Base-by-base conservation (phyloP, 805 yeast genomes). In the Teunomyces tritomae region DNA sequence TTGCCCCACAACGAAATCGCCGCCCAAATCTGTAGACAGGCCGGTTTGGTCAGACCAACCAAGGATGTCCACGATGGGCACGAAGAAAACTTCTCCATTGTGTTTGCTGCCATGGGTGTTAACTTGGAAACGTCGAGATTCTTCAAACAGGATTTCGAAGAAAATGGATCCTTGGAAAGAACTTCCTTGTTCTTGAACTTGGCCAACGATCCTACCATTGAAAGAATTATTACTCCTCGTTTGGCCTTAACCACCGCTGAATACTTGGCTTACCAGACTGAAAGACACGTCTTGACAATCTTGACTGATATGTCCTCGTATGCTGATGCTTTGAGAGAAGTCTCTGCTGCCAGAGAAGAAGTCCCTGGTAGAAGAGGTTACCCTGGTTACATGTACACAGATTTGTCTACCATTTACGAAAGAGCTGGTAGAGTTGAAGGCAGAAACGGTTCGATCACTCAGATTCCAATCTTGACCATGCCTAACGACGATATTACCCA, bases 321-420 rank as follows among this genome's bases (percentile, higher is more conserved):
- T 69, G 99, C 99, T 35, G 99, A 94, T 71, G 99, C 99, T 35
- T 78, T 94, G 67, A 91, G 99, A 85, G 99, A 94, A 78, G 99
- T 94, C 44, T 90, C 97, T 54, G 99, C 99, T 52, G 99, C 99
- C 43, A 90, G 99, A 80, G 99, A 94, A 76, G 99, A 95, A 77
- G 99, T 94, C 41, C 99, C 99, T 67, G 99, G 99, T 80, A 90
- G 99, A 83, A 90, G 99, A 85, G 99, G 99, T 80, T 94, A 94
- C 74, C 99, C 99, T 56, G 99, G 99, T 87, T 94, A 94, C 73
- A 94, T 94, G 99, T 94, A 94, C 77, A 94, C 99, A 42, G 99
- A 94, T 85, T 89, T 94, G 79, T 89, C 98, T 44, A 94, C 98
- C 45, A 90, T 94, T 64, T 94, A 94, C 72, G 99, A 94, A 78